Percentiles rank a stretch among this genome's conserved stretches.
Conservation (phyloP, 257 asterid species). For the Solanum tarijense region DNA sequence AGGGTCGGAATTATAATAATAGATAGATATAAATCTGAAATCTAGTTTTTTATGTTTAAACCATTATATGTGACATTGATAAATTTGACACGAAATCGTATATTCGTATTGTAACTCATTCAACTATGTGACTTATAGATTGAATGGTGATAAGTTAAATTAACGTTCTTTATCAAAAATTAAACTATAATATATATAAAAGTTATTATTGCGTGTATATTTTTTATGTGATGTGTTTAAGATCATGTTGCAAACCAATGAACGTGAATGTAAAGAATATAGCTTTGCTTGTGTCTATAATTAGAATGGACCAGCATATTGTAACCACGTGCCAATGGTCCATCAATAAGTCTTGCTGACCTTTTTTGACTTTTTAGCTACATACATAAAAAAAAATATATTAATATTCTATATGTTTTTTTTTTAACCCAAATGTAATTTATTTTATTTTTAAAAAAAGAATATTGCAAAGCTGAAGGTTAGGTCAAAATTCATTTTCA, state of each 20-base stretch:
- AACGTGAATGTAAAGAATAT: neutral
- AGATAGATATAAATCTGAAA: neutral
- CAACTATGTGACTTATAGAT: neutral
- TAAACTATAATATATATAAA: neutral
- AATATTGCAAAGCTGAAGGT: neutral
- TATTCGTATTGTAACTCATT: neutral
- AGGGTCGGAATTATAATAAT: neutral
- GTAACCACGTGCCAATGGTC: neutral
- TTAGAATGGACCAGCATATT: neutral
- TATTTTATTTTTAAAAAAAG: no score
- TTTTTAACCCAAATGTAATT: neutral
- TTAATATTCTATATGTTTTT: neutral
- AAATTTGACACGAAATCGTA: neutral
- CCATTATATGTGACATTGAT: neutral
- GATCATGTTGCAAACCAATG: no score
- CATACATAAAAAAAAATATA: neutral
- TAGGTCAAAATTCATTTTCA: neutral
- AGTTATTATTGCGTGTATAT: fast-evolving
- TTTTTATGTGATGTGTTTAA: no score
- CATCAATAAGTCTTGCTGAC: neutral
- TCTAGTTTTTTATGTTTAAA: neutral
- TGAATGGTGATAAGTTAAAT: neutral
- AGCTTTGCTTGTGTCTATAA: neutral
- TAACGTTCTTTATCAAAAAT: fast-evolving
- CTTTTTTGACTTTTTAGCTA: neutral